Conservation (phyloP, 2,329 filamentous ascomycete genomes). For the Atkinsonella texensis region DNA sequence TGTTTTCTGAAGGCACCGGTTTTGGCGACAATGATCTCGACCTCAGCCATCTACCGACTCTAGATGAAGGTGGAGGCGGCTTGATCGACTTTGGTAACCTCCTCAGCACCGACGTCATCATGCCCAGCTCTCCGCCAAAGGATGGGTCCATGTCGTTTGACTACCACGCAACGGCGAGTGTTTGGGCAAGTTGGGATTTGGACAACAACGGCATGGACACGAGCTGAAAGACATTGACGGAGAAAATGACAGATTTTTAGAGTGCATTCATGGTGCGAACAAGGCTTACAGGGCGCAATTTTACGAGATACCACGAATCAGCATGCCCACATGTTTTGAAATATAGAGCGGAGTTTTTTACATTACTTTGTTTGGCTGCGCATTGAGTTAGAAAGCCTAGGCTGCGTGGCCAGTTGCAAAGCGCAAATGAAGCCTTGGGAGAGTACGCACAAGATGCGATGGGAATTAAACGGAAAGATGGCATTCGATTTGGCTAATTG, state of each 20-base stretch:
- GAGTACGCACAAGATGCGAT: neutral
- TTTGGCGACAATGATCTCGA: constrained; percentile 34
- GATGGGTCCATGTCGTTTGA: constrained; percentile 16
- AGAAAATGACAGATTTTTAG: neutral
- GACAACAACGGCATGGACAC: constrained; percentile 7
- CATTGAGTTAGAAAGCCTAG: neutral
- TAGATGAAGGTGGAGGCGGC: constrained; percentile 23
- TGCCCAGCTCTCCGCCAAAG: constrained; percentile 37
- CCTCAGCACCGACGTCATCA: constrained; percentile 32
- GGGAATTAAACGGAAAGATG: neutral
- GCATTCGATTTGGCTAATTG: neutral
- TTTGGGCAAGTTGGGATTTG: constrained; percentile 20
- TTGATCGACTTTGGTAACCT: constrained; percentile 36
- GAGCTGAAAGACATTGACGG: neutral
- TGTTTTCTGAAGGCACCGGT: constrained; percentile 45
- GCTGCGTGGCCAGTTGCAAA: neutral
- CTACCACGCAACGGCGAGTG: constrained; percentile 17
- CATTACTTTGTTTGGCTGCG: neutral
- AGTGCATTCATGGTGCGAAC: neutral
- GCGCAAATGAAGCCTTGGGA: neutral
- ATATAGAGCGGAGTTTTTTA: neutral
- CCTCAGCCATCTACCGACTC: constrained; percentile 25
- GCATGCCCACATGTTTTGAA: neutral
- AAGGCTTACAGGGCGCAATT: neutral
- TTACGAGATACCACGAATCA: neutral